Evolutionary conservation across 2,329 filamentous ascomycete species (phyloP).

Genomic region (Hortaea sp.): DNA sequence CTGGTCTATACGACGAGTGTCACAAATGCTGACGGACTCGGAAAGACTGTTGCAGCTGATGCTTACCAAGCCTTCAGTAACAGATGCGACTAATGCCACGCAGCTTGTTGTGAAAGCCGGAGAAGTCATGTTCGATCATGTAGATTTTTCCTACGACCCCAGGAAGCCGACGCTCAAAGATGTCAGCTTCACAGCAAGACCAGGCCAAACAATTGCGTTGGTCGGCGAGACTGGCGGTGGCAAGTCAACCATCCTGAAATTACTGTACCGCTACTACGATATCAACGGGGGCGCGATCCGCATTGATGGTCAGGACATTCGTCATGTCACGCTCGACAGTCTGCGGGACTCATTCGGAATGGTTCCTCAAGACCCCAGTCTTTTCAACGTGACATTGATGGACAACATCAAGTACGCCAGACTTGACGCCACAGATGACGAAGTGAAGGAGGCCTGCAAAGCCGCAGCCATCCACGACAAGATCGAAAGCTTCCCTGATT

Average conservation of each 20-base stretch:
- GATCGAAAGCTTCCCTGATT: slow-evolving; percentile 51
- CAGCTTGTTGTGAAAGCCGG: slow-evolving; percentile 38
- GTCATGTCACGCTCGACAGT: slow-evolving; percentile 47
- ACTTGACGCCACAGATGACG: slow-evolving; percentile 49
- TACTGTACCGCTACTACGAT: slow-evolving; percentile 53
- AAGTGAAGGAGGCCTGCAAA: slow-evolving; percentile 51
- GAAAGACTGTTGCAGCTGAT: slow-evolving; percentile 52
- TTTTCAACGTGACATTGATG: slow-evolving; percentile 56
- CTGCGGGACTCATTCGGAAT: slow-evolving; percentile 51
- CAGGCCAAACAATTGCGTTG: slow-evolving; percentile 49
- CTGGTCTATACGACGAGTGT: slow-evolving; percentile 39
- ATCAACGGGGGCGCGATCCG: slow-evolving; percentile 43
- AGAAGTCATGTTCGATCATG: slow-evolving; percentile 44
- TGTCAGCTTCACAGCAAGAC: slow-evolving; percentile 39
- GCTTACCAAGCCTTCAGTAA: slow-evolving; percentile 47
- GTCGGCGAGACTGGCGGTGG: slow-evolving; percentile 54
- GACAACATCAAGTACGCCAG: slow-evolving; percentile 56
- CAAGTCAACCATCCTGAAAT: slow-evolving; percentile 53
- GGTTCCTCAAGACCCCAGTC: slow-evolving; percentile 53
- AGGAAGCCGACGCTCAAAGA: slow-evolving; percentile 42
- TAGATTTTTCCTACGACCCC: slow-evolving; percentile 47
- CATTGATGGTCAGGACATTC: slow-evolving; percentile 51
- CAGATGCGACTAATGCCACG: slow-evolving; percentile 37
- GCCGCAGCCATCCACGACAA: slow-evolving; percentile 56
- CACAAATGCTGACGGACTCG: slow-evolving; percentile 51